phyloP scores from a whole-genome alignment of 1,284 basidiomycete genomes.

The Exsudoporus floridanus region DNA sequence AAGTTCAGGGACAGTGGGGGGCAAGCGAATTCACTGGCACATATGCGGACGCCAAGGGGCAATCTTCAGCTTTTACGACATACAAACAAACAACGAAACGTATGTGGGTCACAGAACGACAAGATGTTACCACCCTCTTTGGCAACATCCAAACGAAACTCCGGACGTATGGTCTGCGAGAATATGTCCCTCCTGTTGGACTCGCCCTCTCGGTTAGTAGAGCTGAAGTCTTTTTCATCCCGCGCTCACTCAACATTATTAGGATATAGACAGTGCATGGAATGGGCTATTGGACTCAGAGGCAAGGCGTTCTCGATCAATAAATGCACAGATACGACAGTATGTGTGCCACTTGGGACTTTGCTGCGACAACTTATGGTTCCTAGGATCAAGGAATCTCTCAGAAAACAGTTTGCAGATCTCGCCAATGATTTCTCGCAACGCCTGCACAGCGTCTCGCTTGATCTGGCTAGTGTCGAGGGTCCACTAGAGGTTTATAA shows the following conservation, averaged over 20 bases:
- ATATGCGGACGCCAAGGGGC: slow-evolving; percentile 80
- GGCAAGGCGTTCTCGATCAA: slow-evolving; percentile 74
- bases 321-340: slow-evolving; percentile 92
- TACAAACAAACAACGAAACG: slow-evolving; percentile 90
- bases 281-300: slow-evolving; percentile 71
- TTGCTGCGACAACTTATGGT: slow-evolving; percentile 10
- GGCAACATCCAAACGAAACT: slow-evolving; percentile 95
- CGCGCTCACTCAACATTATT: slow-evolving; percentile 12
- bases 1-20: slow-evolving; percentile 67
- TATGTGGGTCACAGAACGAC: slow-evolving; percentile 86
- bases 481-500: slow-evolving; percentile 74
- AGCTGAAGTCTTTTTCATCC: background rate
- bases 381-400: slow-evolving; percentile 81
- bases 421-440: slow-evolving; percentile 85
- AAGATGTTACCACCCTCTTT: slow-evolving; percentile 86
- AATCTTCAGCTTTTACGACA: slow-evolving; percentile 70
- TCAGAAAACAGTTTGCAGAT: slow-evolving; percentile 82
- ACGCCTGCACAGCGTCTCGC: slow-evolving; percentile 68
- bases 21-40: slow-evolving; percentile 64
- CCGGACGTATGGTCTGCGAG: slow-evolving; percentile 82
- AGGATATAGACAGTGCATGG: slow-evolving; percentile 85
- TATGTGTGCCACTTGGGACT: slow-evolving; percentile 41
- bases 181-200: slow-evolving; percentile 80
- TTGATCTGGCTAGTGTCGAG: slow-evolving; percentile 73
- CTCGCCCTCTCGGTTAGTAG: slow-evolving; percentile 57